These are phyloP conservation scores for Cercophora samala DNA, from an alignment of 495 filamentous ascomycete genomes.

Conservation along the genomic window DNA sequence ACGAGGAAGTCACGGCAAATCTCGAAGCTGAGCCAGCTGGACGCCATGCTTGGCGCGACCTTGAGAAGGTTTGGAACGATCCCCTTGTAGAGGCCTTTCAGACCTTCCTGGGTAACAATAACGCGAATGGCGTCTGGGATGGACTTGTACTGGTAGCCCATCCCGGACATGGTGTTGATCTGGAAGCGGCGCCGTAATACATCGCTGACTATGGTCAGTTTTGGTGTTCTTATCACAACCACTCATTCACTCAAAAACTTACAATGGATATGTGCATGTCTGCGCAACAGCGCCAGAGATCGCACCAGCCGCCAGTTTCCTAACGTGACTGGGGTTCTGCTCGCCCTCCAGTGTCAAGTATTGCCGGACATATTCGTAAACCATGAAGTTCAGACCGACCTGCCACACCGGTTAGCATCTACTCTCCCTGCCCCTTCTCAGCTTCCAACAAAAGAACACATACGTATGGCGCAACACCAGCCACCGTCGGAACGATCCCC, in stretches of 20 bases:
- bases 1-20: constrained; percentile 82
- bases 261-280: constrained; percentile 98
- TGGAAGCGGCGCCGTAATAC: constrained; percentile 95
- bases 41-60: constrained; percentile 97
- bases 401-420: constrained; percentile 36
- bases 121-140: constrained; percentile 78
- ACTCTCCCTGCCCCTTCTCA: not conserved
- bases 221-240: no score
- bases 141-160: constrained; percentile 91
- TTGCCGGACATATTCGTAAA: constrained; percentile 82
- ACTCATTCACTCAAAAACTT: constrained; percentile 36
- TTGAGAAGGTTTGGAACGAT: constrained; percentile 93
- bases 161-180: constrained; percentile 98
- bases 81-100: constrained; percentile 80
- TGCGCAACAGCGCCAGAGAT: constrained; percentile 94
- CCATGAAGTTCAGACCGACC: constrained; percentile 98
- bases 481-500: constrained; percentile 88
- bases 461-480: constrained; percentile 94
- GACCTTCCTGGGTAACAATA: constrained; percentile 72
- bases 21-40: constrained; percentile 96
- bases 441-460: constrained; percentile 29
- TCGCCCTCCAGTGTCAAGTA: constrained; percentile 86
- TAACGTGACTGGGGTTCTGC: constrained; percentile 69
- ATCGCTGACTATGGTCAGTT: constrained; percentile 56
- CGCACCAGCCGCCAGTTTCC: constrained; percentile 86